Conservation (phyloP, 1,284 basidiomycete genomes). For the Anthracocystis setariae region DNA sequence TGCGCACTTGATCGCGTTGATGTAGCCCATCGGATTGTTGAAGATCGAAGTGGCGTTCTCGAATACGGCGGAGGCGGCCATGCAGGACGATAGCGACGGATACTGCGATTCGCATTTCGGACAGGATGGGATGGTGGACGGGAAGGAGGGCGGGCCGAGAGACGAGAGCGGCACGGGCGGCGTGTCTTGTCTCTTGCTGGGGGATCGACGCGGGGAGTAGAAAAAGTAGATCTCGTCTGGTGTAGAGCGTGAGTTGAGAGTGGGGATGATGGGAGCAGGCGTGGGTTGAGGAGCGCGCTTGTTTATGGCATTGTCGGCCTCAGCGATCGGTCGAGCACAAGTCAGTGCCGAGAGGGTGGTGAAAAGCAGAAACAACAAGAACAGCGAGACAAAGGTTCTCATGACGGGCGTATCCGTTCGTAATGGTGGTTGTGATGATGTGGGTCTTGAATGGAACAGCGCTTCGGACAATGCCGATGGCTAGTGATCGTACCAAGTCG, state of each 20-base stretch:
- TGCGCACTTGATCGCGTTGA: constrained; percentile 74
- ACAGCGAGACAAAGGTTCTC: background rate
- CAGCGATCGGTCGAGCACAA: constrained; percentile 12
- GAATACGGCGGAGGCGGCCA: constrained; percentile 51
- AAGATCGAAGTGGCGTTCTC: constrained; percentile 55
- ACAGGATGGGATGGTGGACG: constrained; percentile 49
- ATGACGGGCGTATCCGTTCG: no score
- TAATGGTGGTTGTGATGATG: no score
- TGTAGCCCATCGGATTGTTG: constrained; percentile 53
- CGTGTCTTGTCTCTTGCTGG: constrained; percentile 32
- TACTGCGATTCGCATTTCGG: constrained; percentile 55
- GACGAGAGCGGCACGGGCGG: constrained; percentile 45
- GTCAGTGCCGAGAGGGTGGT: background rate
- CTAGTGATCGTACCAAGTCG: background rate
- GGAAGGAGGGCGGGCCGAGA: constrained; percentile 50
- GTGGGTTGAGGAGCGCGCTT: constrained; percentile 32
- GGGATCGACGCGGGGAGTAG: constrained; percentile 30
- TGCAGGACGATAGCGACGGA: constrained; percentile 50
- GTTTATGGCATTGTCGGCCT: background rate
- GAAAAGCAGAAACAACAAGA: background rate
- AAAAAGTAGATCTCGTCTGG: constrained; percentile 49
- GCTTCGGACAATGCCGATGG: background rate
- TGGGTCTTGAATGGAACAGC: no score
- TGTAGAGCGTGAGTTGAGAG: constrained; percentile 26
- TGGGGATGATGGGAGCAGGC: constrained; percentile 20